These are phyloP conservation scores for Petasospora fabianii DNA, from an alignment of 1,139 yeast species.

Conservation along the genomic window DNA sequence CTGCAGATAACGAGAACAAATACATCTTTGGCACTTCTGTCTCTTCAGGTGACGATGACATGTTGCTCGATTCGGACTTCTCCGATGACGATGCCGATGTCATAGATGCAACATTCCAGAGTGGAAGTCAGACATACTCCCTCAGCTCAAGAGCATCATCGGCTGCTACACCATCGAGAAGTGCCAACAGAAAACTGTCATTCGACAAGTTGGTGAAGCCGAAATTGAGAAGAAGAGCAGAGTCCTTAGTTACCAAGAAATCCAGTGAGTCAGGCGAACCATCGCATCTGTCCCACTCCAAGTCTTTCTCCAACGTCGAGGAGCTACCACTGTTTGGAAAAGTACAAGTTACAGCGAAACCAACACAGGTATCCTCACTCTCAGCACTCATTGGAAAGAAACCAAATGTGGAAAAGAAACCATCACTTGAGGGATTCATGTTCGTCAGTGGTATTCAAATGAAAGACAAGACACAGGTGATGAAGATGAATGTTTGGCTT, in stretches of 20 bases:
- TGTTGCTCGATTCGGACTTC: conserved; percentile 36
- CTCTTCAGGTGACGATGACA: conserved; percentile 35
- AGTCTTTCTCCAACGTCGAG: conserved; percentile 5
- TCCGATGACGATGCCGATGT: conserved; percentile 29
- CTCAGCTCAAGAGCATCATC: conserved; percentile 18
- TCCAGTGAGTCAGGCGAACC: conserved; percentile 1
- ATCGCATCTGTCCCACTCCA: conserved; percentile 5
- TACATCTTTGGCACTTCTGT: conserved; percentile 27
- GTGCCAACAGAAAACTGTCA: conserved; percentile 26
- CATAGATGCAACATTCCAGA: conserved; percentile 9
- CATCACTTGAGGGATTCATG: conserved; percentile 52
- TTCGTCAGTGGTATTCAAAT: conserved; percentile 44
- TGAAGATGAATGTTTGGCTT: conserved; percentile 33
- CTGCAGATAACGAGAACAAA: conserved; percentile 10
- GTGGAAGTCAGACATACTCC: conserved; percentile 5
- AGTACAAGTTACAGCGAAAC: conserved; percentile 1
- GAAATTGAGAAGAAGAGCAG: conserved; percentile 20
- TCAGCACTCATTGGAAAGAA: conserved; percentile 29
- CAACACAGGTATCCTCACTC: conserved; percentile 26
- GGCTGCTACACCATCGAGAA: conserved; percentile 26
- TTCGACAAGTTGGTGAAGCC: conserved; percentile 19
- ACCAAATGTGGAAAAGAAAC: conserved; percentile 35
- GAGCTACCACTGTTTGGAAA: conserved; percentile 2
- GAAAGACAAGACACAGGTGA: conserved; percentile 29
- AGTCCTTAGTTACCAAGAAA: conserved; percentile 14